phyloP scores from a whole-genome alignment of 768 basidiomycete genomes.

The Kwoniella botswanensis region DNA sequence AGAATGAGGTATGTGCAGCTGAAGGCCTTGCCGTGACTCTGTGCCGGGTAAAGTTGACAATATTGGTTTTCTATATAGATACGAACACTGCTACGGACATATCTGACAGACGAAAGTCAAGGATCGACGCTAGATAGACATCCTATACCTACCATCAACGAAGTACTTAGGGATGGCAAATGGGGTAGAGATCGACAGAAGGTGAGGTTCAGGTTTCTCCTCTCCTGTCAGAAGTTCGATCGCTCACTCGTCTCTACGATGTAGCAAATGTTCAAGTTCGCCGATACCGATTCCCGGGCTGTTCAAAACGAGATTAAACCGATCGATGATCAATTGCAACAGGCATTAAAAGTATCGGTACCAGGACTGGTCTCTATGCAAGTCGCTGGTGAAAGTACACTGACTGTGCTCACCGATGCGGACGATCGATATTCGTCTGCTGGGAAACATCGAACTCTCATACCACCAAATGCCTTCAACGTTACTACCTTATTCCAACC shows the following conservation, averaged over 20 bases:
- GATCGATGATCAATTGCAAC: conserved; percentile 83
- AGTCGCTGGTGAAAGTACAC: conserved; percentile 50
- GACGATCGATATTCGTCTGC: conserved; percentile 76
- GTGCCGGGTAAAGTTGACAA: no score
- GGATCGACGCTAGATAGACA: conserved; percentile 78
- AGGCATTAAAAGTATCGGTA: conserved; percentile 84
- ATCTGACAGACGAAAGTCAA: conserved; percentile 89
- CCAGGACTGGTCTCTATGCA: conserved; percentile 80
- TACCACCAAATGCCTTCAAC: conserved; percentile 91
- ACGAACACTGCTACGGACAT: conserved; percentile 79
- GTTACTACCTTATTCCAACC: conserved; percentile 94
- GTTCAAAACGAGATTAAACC: conserved; percentile 70
- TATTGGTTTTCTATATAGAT: conserved; percentile 64
- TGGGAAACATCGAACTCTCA: conserved; percentile 80
- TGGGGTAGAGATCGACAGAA: conserved; percentile 78
- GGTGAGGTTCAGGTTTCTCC: conserved; percentile 60
- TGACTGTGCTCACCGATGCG: conserved; percentile 63
- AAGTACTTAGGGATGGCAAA: conserved; percentile 83
- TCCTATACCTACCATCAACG: conserved; percentile 90
- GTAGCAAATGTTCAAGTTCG: conserved; percentile 86
- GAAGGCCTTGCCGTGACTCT: no score
- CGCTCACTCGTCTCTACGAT: not conserved
- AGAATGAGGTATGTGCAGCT: conserved; percentile 72
- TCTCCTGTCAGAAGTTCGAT: no score
- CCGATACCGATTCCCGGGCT: conserved; percentile 81